Percentiles rank a stretch among this genome's conserved stretches.
These are phyloP conservation scores for Lentinula lateritia DNA, from an alignment of 768 basidiomycete species.

Conservation along the genomic window DNA sequence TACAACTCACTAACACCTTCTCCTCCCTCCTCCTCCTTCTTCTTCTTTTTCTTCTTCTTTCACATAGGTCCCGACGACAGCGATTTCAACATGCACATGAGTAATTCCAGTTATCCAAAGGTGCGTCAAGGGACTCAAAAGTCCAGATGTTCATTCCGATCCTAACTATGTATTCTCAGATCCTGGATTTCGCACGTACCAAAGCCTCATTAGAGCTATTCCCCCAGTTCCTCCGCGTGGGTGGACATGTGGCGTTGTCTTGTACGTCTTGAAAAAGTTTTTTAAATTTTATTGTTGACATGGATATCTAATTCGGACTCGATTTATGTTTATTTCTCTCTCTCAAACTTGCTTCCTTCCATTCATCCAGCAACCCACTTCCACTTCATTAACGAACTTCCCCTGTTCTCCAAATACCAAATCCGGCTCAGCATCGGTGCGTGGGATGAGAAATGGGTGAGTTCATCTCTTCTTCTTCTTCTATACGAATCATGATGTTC, in stretches of 20 bases:
- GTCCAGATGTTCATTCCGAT: no score
- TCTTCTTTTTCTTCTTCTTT: no score
- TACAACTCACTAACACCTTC: no score
- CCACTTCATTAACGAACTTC: constrained; percentile 45
- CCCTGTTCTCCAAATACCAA: constrained; percentile 38
- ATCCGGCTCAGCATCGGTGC: constrained; percentile 34
- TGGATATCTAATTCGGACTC: no score
- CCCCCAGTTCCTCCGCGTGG: constrained; percentile 34
- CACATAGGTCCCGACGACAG: constrained; percentile 58
- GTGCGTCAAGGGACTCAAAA: no score
- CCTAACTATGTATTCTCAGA: neutral
- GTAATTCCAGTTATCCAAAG: constrained; percentile 80
- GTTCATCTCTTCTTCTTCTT: no score
- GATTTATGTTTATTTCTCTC: neutral
- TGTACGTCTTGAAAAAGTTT: constrained; percentile 22
- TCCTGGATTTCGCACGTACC: constrained; percentile 1
- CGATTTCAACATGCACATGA: constrained; percentile 72
- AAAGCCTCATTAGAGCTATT: constrained; percentile 15
- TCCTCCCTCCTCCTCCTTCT: no score
- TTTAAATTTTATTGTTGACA: no score
- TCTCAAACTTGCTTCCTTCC: neutral
- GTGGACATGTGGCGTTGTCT: constrained; percentile 33
- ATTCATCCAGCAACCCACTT: constrained; percentile 38
- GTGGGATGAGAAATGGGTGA: constrained; percentile 56
- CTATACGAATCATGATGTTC: no score